These are phyloP conservation scores for Cutaneotrichosporon sp. DNA, from an alignment of 1,284 basidiomycete genomes.

Conservation along the genomic window DNA sequence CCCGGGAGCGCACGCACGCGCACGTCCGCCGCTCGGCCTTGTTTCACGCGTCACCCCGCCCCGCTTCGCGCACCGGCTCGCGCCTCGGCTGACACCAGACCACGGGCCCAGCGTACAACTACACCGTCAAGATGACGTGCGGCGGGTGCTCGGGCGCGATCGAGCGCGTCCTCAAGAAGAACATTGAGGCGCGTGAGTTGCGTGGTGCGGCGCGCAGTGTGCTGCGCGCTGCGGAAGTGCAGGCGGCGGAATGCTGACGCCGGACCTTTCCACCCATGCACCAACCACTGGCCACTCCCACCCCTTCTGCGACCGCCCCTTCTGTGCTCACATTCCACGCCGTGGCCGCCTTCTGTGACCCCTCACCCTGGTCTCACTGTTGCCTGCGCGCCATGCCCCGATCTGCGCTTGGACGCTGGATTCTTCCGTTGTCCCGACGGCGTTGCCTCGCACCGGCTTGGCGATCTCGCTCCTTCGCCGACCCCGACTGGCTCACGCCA, in stretches of 20 bases:
- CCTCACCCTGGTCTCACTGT: too few species aligned
- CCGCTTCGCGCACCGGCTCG: background rate
- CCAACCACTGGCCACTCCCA: too few species aligned
- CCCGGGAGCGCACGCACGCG: too few species aligned
- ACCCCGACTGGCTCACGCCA: background rate
- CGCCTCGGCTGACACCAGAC: conserved; percentile 14
- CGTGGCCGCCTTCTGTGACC: too few species aligned
- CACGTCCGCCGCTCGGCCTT: background rate
- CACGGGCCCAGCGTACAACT: conserved; percentile 46
- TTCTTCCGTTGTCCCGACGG: background rate
- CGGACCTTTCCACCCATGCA: too few species aligned
- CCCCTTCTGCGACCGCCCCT: too few species aligned
- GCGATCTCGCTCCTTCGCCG: background rate
- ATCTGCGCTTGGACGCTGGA: background rate
- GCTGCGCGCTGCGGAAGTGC: too few species aligned
- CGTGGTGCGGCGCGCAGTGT: too few species aligned
- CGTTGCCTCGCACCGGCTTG: background rate
- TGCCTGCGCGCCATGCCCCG: too few species aligned
- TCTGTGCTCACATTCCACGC: too few species aligned
- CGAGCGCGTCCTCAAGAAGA: conserved; percentile 51
- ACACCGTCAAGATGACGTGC: conserved; percentile 54
- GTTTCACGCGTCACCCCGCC: background rate
- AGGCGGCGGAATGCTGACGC: conserved; percentile 7
- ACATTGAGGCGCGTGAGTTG: conserved; percentile 47
- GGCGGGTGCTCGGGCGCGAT: conserved; percentile 53